These are phyloP conservation scores for Mangifera indica DNA, from an alignment of 345 rosid species.

Conservation along the genomic window DNA sequence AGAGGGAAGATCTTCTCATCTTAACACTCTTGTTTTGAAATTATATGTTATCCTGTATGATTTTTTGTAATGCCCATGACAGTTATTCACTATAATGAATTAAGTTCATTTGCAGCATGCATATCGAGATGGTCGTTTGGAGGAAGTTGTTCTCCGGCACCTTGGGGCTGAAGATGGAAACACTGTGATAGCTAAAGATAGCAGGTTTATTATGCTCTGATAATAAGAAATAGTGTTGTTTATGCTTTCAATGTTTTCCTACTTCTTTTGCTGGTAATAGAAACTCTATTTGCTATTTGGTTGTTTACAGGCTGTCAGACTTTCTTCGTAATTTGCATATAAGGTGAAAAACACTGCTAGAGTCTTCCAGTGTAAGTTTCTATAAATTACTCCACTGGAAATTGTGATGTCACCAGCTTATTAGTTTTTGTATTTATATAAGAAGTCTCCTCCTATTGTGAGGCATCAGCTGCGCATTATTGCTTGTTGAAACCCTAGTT, in stretches of 20 bases:
- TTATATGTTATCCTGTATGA: neutral
- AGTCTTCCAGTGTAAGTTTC: conserved; percentile 21
- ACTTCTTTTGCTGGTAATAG: neutral
- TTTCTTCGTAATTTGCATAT: conserved; percentile 53
- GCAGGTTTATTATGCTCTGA: conserved; percentile 30
- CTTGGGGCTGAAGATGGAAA: conserved; percentile 59
- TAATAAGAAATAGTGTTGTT: neutral
- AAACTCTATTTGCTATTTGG: neutral
- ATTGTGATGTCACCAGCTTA: too few relatives aligned
- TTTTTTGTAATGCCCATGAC: neutral
- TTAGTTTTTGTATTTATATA: too few relatives aligned
- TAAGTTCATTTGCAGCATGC: conserved; percentile 47
- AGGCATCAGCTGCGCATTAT: neutral
- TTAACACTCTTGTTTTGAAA: neutral
- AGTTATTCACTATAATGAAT: neutral
- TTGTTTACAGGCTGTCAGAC: conserved; percentile 63
- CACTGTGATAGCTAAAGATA: conserved; percentile 53
- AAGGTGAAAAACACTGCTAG: conserved; percentile 22
- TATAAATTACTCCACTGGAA: neutral
- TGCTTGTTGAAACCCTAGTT: conserved; percentile 7
- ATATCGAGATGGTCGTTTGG: conserved; percentile 50
- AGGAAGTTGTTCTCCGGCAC: conserved; percentile 57
- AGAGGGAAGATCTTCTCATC: neutral
- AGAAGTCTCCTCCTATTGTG: too few relatives aligned
- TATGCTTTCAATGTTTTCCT: neutral